These are phyloP conservation scores for Aspergillus sp. DNA, from an alignment of 2,329 filamentous ascomycete species.

Conservation along the genomic window DNA sequence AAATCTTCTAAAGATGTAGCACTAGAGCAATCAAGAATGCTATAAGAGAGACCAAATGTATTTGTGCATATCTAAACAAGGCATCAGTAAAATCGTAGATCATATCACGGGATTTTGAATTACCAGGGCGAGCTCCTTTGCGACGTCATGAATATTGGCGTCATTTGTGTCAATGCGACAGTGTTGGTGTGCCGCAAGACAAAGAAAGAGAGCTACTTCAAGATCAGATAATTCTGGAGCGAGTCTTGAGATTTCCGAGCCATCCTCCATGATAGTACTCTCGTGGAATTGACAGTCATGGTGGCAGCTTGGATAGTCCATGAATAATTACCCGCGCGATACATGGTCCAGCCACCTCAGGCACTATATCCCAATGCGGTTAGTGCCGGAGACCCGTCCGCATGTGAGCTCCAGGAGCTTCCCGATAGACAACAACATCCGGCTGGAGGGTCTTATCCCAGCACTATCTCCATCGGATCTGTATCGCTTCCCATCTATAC, in stretches of 20 bases:
- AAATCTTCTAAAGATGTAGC: slow-evolving; percentile 81
- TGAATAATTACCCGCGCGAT: not conserved
- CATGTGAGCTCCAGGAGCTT: slow-evolving; percentile 18
- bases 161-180: slow-evolving; percentile 78
- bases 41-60: slow-evolving; percentile 71
- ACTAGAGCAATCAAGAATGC: slow-evolving; percentile 70
- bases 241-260: slow-evolving; percentile 59
- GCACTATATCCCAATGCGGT: slow-evolving; percentile 11
- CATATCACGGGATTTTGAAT: not conserved
- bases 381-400: slow-evolving; percentile 12
- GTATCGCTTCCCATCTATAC: not conserved
- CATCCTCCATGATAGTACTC: slow-evolving; percentile 18
- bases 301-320: not conserved
- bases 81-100: not conserved
- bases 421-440: slow-evolving; percentile 13
- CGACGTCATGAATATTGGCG: slow-evolving; percentile 65
- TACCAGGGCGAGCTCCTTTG: slow-evolving; percentile 72
- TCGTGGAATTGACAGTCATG: slow-evolving; percentile 1
- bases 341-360: not conserved
- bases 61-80: slow-evolving; percentile 62
- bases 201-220: slow-evolving; percentile 81
- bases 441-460: not conserved
- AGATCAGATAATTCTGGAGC: slow-evolving; percentile 81
- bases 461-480: slow-evolving; percentile 7
- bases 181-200: slow-evolving; percentile 78